Evolutionary conservation across 495 filamentous ascomycete species (phyloP).

Genomic region (Trichoderma gamsii): DNA sequence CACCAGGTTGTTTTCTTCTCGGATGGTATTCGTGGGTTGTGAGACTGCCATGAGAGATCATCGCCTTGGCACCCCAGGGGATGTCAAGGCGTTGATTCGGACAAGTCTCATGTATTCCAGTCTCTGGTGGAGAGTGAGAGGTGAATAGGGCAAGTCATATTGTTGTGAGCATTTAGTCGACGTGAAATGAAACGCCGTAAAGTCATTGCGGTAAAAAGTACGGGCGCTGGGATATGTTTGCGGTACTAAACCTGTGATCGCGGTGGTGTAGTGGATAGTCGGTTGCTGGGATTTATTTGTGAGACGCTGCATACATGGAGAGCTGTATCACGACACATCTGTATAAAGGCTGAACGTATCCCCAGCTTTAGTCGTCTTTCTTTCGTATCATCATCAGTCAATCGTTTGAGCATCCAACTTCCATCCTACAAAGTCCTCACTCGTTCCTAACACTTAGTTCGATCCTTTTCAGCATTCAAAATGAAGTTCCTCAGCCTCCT

Average conservation of each 20-base stretch:
- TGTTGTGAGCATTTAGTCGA: too few relatives aligned
- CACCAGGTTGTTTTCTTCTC: too few relatives aligned
- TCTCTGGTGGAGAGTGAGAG: not conserved
- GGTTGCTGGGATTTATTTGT: not conserved
- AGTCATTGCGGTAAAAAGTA: too few relatives aligned
- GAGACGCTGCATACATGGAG: not conserved
- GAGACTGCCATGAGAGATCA: not conserved
- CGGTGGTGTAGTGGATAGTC: not conserved
- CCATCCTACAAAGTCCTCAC: too few relatives aligned
- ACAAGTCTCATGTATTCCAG: not conserved
- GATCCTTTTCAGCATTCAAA: not conserved
- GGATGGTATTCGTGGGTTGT: not conserved
- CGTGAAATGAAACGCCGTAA: too few relatives aligned
- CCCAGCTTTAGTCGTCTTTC: not conserved
- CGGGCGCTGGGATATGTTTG: too few relatives aligned
- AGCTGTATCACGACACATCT: not conserved
- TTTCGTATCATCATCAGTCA: too few relatives aligned
- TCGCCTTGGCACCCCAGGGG: too few relatives aligned
- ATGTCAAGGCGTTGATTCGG: not conserved
- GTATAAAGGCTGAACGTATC: not conserved
- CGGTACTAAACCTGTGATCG: not conserved
- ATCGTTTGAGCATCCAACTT: too few relatives aligned
- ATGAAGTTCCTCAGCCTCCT: constrained; percentile 5
- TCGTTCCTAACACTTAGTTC: too few relatives aligned
- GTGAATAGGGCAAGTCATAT: too few relatives aligned